A percentile compares a stretch with the other conserved stretches of the same genome.
Evolutionary conservation across 129 eudicot species (phyloP).

Genomic region (Daucus carota): DH1_v3.0 NC_030386.2:5788001-5788500

Average conservation of each 20-base stretch:
- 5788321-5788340: constrained; percentile 37
- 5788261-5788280: constrained; percentile 74
- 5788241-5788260: constrained; percentile 57
- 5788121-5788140: constrained; percentile 53
- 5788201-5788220: constrained; percentile 54
- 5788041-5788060: constrained; percentile 26
- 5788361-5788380: constrained; percentile 67
- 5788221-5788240: constrained; percentile 52
- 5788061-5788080: constrained; percentile 37
- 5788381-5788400: constrained; percentile 66
- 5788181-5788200: constrained; percentile 62
- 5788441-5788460: constrained; percentile 78
- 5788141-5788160: constrained; percentile 28
- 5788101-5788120: constrained; percentile 52
- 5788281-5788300: constrained; percentile 62
- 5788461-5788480: constrained; percentile 70
- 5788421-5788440: constrained; percentile 64
- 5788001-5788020: constrained; percentile 63
- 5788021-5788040: constrained; percentile 51
- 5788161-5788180: constrained; percentile 39
- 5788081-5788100: constrained; percentile 34
- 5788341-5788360: constrained; percentile 45
- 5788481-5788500: constrained; percentile 40
- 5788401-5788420: constrained; percentile 74
- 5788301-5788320: constrained; percentile 51